Evolutionary conservation across 2,329 filamentous ascomycete genomes (phyloP).

Genomic region (Talaromyces sp.): DNA sequence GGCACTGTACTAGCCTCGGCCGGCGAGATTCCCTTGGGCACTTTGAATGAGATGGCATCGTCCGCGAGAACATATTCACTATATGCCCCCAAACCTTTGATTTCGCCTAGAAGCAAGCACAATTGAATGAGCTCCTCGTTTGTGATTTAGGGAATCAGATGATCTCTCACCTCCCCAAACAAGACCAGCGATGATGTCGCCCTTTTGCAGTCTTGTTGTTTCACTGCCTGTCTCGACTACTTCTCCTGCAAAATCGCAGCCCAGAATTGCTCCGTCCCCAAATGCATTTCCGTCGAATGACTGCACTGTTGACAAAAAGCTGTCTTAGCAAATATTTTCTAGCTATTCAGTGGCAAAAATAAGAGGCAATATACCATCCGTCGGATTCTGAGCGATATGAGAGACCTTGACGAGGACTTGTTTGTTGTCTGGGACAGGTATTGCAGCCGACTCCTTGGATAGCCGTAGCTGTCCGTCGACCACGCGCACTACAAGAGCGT

Average conservation of each 20-base stretch:
- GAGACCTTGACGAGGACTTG: slow-evolving; percentile 23
- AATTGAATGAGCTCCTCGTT: neutral
- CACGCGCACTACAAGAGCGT: neutral
- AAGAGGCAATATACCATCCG: slow-evolving; percentile 15
- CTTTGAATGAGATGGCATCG: slow-evolving; percentile 36
- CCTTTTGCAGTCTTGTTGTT: slow-evolving; percentile 24
- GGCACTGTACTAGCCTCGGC: slow-evolving; percentile 48
- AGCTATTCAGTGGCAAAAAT: too few species aligned
- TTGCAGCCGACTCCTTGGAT: neutral
- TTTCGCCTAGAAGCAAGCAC: slow-evolving; percentile 35
- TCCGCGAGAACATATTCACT: slow-evolving; percentile 37
- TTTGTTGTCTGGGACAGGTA: slow-evolving; percentile 2
- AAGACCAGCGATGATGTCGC: slow-evolving; percentile 29
- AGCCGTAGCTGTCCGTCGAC: neutral
- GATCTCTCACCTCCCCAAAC: slow-evolving; percentile 25
- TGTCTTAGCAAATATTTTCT: neutral
- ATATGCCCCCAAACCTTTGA: slow-evolving; percentile 32
- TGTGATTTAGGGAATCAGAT: neutral
- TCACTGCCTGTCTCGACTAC: slow-evolving; percentile 25
- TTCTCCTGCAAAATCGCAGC: slow-evolving; percentile 29
- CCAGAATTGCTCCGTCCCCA: slow-evolving; percentile 26
- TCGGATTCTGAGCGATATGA: slow-evolving; percentile 21
- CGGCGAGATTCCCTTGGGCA: slow-evolving; percentile 45
- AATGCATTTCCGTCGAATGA: slow-evolving; percentile 34
- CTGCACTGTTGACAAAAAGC: neutral